A percentile compares a stretch with the other conserved stretches of the same genome.
phyloP scores from a whole-genome alignment of 2,329 filamentous ascomycete species.

The Fusarium azukiicola region DNA sequence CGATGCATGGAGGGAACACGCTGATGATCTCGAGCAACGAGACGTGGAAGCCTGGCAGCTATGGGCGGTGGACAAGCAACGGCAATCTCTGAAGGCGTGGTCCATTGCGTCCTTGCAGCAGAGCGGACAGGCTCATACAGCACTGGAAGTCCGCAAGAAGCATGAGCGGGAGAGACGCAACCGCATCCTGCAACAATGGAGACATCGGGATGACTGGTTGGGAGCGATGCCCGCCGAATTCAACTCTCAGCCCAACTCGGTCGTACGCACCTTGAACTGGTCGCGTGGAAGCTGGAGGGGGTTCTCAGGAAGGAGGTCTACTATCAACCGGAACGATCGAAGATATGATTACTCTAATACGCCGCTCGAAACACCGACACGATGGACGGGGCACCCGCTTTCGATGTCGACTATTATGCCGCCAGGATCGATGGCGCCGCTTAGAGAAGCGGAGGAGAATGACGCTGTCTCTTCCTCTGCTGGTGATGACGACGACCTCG shows the following conservation, averaged over 20 bases:
- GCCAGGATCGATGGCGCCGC: constrained; percentile 55
- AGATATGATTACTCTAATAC: constrained; percentile 46
- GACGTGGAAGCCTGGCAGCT: constrained; percentile 55
- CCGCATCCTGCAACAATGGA: constrained; percentile 59
- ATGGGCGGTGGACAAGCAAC: constrained; percentile 59
- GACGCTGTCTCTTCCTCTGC: constrained; percentile 48
- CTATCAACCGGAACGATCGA: constrained; percentile 49
- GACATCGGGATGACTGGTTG: constrained; percentile 42
- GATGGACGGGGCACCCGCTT: constrained; percentile 67
- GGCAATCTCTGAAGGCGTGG: constrained; percentile 61
- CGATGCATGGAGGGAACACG: constrained; percentile 49
- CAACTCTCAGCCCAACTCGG: constrained; percentile 38
- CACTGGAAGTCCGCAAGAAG: constrained; percentile 57
- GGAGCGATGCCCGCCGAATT: constrained; percentile 32
- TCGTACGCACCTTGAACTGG: constrained; percentile 31
- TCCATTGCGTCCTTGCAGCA: constrained; percentile 62
- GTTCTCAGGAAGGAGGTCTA: constrained; percentile 51
- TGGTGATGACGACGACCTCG: constrained; percentile 52
- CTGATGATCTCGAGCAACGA: constrained; percentile 49
- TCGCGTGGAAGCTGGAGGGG: constrained; percentile 54
- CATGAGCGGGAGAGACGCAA: constrained; percentile 58
- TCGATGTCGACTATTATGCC: constrained; percentile 59
- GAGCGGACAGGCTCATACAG: constrained; percentile 63
- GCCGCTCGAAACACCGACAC: constrained; percentile 68
- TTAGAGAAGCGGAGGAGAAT: constrained; percentile 58